phyloP scores from a whole-genome alignment of 2,329 filamentous ascomycete species.

The Cytospora schulzeri region DNA sequence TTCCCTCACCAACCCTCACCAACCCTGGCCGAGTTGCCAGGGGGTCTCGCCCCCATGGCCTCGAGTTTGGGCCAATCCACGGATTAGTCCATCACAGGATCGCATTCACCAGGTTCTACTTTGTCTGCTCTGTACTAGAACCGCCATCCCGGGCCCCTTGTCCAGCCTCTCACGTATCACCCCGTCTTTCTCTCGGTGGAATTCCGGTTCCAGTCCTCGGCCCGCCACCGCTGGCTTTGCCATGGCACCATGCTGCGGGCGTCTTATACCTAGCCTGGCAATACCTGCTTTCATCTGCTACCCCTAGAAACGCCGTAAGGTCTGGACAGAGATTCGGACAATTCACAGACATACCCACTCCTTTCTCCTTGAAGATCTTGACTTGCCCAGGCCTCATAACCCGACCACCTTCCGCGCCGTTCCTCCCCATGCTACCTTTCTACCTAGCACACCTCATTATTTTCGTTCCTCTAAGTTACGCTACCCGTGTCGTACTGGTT shows the following conservation, averaged over 20 bases:
- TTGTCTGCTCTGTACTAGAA: slow-evolving; percentile 16
- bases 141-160: slow-evolving; percentile 8
- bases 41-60: background rate
- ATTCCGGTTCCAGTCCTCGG: slow-evolving; percentile 9
- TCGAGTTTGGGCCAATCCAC: slow-evolving; percentile 10
- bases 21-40: slow-evolving; percentile 1
- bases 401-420: slow-evolving; percentile 32
- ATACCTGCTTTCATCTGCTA: slow-evolving; percentile 23
- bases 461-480: slow-evolving; percentile 20
- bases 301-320: slow-evolving; percentile 34
- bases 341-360: slow-evolving; percentile 40
- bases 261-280: slow-evolving; percentile 22
- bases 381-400: slow-evolving; percentile 38
- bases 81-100: slow-evolving; percentile 15
- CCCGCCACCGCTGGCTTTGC: slow-evolving; percentile 15
- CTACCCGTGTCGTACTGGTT: slow-evolving; percentile 27
- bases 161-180: slow-evolving; percentile 15
- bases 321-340: slow-evolving; percentile 44
- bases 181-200: slow-evolving; percentile 19
- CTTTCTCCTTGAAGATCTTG: slow-evolving; percentile 41
- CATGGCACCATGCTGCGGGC: slow-evolving; percentile 12
- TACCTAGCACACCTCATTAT: slow-evolving; percentile 31
- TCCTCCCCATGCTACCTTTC: slow-evolving; percentile 29
- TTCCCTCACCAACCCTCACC: slow-evolving; percentile 17
- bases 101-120: slow-evolving; percentile 24